Evolutionary conservation across 495 filamentous ascomycete species (phyloP).

Genomic region (Penicillium alfredii): DNA sequence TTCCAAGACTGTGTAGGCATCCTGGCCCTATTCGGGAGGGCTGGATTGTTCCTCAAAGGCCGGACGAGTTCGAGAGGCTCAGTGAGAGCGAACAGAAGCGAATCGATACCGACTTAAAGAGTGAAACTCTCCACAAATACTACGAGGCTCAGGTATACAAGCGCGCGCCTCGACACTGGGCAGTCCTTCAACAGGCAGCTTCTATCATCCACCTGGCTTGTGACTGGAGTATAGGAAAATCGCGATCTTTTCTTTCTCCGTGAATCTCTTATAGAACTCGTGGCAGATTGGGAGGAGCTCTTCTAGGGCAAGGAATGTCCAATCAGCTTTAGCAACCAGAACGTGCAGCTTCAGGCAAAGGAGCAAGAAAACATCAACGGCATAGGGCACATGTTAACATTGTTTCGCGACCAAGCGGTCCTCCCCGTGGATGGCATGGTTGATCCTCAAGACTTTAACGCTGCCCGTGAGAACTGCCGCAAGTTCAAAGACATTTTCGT

Average conservation of each 20-base stretch:
- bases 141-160: conserved; percentile 24
- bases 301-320: conserved; percentile 25
- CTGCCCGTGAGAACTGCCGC: conserved; percentile 9
- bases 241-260: conserved; percentile 34
- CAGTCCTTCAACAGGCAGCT: conserved; percentile 20
- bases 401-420: conserved; percentile 23
- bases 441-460: conserved; percentile 17
- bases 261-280: conserved; percentile 22
- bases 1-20: conserved; percentile 29
- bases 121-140: conserved; percentile 27
- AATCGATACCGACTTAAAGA: conserved; percentile 24
- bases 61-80: conserved; percentile 22
- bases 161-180: conserved; percentile 26
- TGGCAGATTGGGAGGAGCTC: conserved; percentile 22
- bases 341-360: conserved; percentile 20
- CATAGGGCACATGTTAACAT: conserved; percentile 17
- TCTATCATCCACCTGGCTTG: conserved; percentile 21
- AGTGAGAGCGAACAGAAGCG: conserved; percentile 18
- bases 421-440: conserved; percentile 29
- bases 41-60: conserved; percentile 22
- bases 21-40: conserved; percentile 19
- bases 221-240: conserved; percentile 26
- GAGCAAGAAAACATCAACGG: conserved; percentile 26
- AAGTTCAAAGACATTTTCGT: conserved; percentile 18
- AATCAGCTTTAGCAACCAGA: conserved; percentile 26